These are phyloP conservation scores for Pestalotiopsis sp. DNA, from an alignment of 2,329 filamentous ascomycete species.

Conservation along the genomic window DNA sequence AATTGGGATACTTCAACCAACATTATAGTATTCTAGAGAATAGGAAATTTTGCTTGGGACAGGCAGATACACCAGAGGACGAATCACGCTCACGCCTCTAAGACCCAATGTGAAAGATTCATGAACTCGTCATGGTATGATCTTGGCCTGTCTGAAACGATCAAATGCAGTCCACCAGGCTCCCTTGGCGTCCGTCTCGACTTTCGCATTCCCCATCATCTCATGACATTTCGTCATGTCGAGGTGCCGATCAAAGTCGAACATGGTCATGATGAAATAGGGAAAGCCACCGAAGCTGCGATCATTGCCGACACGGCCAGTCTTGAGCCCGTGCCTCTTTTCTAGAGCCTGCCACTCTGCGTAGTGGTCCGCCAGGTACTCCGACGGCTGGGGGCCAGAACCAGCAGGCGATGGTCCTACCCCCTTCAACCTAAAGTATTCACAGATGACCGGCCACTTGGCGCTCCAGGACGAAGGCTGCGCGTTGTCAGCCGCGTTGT, in stretches of 20 bases:
- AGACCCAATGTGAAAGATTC: background rate
- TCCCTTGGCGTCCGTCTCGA: conserved; percentile 28
- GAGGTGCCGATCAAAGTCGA: conserved; percentile 35
- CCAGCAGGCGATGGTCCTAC: conserved; percentile 1
- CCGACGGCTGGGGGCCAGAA: conserved; percentile 9
- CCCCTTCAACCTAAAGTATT: conserved; percentile 45
- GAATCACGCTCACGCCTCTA: background rate
- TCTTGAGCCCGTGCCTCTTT: conserved; percentile 31
- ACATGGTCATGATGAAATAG: conserved; percentile 33
- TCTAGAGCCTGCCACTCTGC: conserved; percentile 32
- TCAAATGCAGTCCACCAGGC: conserved; percentile 34
- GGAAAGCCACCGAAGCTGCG: conserved; percentile 30
- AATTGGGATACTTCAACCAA: too few species aligned
- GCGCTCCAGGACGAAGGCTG: conserved; percentile 36
- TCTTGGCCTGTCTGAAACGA: conserved; percentile 31
- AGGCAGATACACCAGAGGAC: too few species aligned
- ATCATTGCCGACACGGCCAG: conserved; percentile 31
- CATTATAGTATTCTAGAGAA: too few species aligned
- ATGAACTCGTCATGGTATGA: conserved; percentile 27
- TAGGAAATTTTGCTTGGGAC: too few species aligned
- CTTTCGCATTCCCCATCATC: conserved; percentile 29
- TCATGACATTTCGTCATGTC: conserved; percentile 28
- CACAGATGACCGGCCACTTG: conserved; percentile 46
- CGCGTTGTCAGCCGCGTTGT: conserved; percentile 41
- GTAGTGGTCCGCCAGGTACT: conserved; percentile 24